phyloP scores from a whole-genome alignment of 768 basidiomycete genomes.

The Mycena chlorophos region DNA sequence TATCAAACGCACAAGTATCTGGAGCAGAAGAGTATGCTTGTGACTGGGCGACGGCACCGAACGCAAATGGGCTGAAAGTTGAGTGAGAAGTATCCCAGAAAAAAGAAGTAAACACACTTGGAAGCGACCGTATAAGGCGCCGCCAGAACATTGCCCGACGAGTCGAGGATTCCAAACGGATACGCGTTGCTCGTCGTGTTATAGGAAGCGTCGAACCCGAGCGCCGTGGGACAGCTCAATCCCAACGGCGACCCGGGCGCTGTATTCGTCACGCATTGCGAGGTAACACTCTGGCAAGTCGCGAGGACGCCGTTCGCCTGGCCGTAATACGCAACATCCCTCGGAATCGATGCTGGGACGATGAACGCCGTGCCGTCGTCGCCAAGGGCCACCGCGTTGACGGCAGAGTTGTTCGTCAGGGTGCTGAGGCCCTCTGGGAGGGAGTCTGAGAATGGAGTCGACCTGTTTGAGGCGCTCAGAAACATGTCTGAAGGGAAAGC shows the following conservation, averaged over 20 bases:
- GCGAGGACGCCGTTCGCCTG: slow-evolving; percentile 10
- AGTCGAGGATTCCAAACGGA: slow-evolving; percentile 16
- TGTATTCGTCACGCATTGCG: slow-evolving; percentile 10
- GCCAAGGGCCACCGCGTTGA: slow-evolving; percentile 14
- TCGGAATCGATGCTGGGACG: slow-evolving; percentile 14
- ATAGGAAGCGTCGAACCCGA: slow-evolving; percentile 12
- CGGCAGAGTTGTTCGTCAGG: slow-evolving; percentile 16
- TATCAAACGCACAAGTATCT: slow-evolving; percentile 9
- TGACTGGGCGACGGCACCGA: slow-evolving; percentile 17
- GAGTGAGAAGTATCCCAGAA: not conserved
- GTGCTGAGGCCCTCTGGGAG: slow-evolving; percentile 15
- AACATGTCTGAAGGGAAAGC: not conserved
- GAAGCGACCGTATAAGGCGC: slow-evolving; percentile 8
- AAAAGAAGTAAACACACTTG: slow-evolving; percentile 6
- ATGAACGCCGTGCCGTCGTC: slow-evolving; percentile 16
- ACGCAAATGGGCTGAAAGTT: slow-evolving; percentile 15
- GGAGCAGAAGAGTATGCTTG: slow-evolving; percentile 3
- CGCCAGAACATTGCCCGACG: not conserved
- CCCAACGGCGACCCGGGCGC: slow-evolving; percentile 3
- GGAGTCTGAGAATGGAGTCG: slow-evolving; percentile 1
- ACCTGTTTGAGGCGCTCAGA: not conserved
- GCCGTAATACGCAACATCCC: slow-evolving; percentile 8
- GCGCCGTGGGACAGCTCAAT: slow-evolving; percentile 15
- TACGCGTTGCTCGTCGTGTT: slow-evolving; percentile 3
- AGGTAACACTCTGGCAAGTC: slow-evolving; percentile 16